Percentiles rank a stretch among this genome's conserved stretches.
Evolutionary conservation across 345 rosid genomes (phyloP).

Genomic region (Sisymbrium altissimum): DNA sequence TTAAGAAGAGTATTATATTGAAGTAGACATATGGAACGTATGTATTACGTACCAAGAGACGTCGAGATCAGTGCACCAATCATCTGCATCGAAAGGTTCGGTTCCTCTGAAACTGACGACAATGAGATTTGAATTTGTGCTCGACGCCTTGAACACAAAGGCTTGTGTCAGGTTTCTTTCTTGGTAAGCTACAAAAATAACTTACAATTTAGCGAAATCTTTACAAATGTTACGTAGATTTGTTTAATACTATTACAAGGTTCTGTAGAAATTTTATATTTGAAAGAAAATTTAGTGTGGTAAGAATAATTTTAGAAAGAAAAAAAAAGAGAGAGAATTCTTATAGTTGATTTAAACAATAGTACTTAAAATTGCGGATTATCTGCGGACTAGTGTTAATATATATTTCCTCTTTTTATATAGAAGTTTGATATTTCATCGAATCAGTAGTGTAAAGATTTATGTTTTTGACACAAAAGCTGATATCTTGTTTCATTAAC

Average conservation of each 20-base stretch:
- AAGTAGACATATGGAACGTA: conserved; percentile 16
- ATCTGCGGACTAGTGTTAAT: too few species aligned
- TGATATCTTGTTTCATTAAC: too few species aligned
- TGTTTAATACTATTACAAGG: neutral
- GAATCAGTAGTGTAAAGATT: too few species aligned
- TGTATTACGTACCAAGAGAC: conserved; percentile 45
- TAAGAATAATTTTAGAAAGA: too few species aligned
- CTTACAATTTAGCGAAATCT: neutral
- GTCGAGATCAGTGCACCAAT: conserved; percentile 46
- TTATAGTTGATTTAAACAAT: too few species aligned
- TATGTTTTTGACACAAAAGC: too few species aligned
- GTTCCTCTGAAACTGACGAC: conserved; percentile 65
- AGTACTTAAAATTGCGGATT: too few species aligned
- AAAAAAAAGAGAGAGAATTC: too few species aligned
- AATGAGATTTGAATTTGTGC: conserved; percentile 36
- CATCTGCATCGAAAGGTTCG: conserved; percentile 42
- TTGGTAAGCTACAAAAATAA: conserved; percentile 25
- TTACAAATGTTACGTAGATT: neutral
- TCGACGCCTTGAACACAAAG: conserved; percentile 39
- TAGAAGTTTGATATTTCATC: too few species aligned
- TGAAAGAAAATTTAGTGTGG: too few species aligned
- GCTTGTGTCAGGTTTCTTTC: conserved; percentile 40
- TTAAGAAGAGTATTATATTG: neutral
- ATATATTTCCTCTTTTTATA: too few species aligned
- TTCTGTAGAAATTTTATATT: neutral